Evolutionary conservation across 2,329 filamentous ascomycete genomes (phyloP).

Genomic region (Ilyonectria destructans): DNA sequence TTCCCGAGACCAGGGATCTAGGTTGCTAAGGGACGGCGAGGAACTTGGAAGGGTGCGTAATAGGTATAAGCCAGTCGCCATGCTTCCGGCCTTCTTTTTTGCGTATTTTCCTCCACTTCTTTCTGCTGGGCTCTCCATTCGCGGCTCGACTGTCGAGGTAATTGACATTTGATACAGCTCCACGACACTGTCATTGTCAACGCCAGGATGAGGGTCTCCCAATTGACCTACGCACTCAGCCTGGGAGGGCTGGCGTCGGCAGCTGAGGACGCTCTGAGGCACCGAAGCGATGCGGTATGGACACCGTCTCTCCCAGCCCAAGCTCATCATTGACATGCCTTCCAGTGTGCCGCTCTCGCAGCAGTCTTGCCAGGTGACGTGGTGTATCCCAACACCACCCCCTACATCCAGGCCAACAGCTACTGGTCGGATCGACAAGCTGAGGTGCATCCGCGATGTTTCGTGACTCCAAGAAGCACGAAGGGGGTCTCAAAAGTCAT

Average conservation of each 20-base stretch:
- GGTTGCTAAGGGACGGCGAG: no score
- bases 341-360: not conserved
- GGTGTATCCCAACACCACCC: constrained; percentile 6
- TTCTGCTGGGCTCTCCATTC: not conserved
- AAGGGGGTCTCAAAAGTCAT: constrained; percentile 17
- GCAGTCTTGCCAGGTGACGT: not conserved
- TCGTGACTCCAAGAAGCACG: constrained; percentile 13
- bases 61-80: not conserved
- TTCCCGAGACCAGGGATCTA: no score
- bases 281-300: not conserved
- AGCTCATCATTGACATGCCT: not conserved
- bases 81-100: not conserved
- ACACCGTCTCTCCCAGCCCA: not conserved
- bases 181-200: not conserved
- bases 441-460: constrained; percentile 24
- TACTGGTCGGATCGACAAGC: constrained; percentile 33
- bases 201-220: not conserved
- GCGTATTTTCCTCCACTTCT: not conserved
- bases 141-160: not conserved
- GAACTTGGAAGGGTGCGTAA: no score
- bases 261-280: not conserved
- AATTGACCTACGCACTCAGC: not conserved
- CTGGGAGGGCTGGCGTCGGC: not conserved
- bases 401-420: constrained; percentile 17
- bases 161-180: not conserved